Evolutionary conservation across 148 eudicot species (phyloP), one percentile per base, ranked within the genome.

Genomic region (Fagopyrum homotropicum): DNA sequence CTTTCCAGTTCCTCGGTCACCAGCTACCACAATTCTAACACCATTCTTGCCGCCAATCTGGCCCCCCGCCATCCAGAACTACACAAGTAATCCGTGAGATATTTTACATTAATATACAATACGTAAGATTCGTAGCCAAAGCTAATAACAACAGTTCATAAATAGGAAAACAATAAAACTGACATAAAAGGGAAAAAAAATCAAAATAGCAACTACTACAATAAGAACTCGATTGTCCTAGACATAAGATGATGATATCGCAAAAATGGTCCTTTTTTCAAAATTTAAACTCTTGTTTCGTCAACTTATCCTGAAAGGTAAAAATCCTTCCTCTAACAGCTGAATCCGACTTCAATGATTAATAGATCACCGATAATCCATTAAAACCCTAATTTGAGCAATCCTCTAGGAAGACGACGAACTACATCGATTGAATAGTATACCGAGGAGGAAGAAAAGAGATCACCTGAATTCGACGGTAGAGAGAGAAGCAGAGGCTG

Each of bases 1-100:
- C 66, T 92, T 95, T 0, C 98, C 98, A 57, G 98, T 95, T 75
- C 81, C 91, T 0, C 79, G 78, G 54, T 95, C 98, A 6, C 98
- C 98, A 52, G 98, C 97, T 52, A 94, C 98, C 10, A 90, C 93
- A 79, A 94, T 89, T 44, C 96, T 82, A 22, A 94, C 89, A 64
- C 84, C 88, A 64, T 73, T 80, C 68, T 64, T 84, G 5, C 12
- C 69, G 15, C 77, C 74, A 47, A 46, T 40, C 74, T 47, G 74
- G 29, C 54, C 55, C 43, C 54, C 73, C 7, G 76, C 81, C 80
- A 81, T 80, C 50, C 46, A 64, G 26, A 76, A 50, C 78, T 51
- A 59, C 44, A 50, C 45, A 51, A 72, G 5, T n/a, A 47, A 72
- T 47, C 17, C 35, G 9, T 49, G 10, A 46, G 35, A 47, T 70